A percentile compares a stretch with the other conserved stretches of the same genome.
These are phyloP conservation scores for Coniochaeta prunicola DNA, from an alignment of 2,329 filamentous ascomycete species.

Conservation along the genomic window DNA sequence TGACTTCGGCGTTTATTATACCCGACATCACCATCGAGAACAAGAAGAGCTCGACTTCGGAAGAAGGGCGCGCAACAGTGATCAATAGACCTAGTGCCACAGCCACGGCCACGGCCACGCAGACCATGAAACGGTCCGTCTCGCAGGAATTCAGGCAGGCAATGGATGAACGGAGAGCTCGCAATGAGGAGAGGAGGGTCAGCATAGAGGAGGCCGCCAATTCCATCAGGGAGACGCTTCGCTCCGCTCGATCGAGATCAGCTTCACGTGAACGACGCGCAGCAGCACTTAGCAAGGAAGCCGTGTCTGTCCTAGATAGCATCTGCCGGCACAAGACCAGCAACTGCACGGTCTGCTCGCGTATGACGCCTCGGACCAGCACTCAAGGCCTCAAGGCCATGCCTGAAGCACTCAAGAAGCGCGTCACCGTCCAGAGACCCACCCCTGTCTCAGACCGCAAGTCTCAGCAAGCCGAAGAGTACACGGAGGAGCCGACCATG, in stretches of 20 bases:
- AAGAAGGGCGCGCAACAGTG: not conserved
- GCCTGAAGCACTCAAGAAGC: constrained; percentile 37
- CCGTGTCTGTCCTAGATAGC: constrained; percentile 43
- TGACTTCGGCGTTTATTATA: constrained; percentile 52
- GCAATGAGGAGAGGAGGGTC: not conserved
- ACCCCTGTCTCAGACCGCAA: constrained; percentile 58
- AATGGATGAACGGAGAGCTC: not conserved
- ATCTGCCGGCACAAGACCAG: constrained; percentile 47
- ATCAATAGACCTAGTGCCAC: no score
- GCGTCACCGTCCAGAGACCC: constrained; percentile 55
- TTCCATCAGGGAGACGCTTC: not conserved
- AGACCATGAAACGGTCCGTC: not conserved
- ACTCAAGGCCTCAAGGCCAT: constrained; percentile 4
- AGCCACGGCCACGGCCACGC: not conserved
- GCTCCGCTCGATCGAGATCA: not conserved
- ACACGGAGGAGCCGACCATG: constrained; percentile 50
- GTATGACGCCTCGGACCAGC: constrained; percentile 34
- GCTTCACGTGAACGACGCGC: constrained; percentile 18
- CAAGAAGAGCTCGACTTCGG: not conserved
- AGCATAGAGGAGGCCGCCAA: not conserved
- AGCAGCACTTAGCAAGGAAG: constrained; percentile 42
- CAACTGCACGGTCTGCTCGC: constrained; percentile 51
- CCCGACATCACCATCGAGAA: constrained; percentile 45
- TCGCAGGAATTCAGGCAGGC: not conserved
- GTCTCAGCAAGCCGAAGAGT: constrained; percentile 31